These are phyloP conservation scores for Candida ficus DNA, from an alignment of 805 yeast species.

Conservation along the genomic window DNA sequence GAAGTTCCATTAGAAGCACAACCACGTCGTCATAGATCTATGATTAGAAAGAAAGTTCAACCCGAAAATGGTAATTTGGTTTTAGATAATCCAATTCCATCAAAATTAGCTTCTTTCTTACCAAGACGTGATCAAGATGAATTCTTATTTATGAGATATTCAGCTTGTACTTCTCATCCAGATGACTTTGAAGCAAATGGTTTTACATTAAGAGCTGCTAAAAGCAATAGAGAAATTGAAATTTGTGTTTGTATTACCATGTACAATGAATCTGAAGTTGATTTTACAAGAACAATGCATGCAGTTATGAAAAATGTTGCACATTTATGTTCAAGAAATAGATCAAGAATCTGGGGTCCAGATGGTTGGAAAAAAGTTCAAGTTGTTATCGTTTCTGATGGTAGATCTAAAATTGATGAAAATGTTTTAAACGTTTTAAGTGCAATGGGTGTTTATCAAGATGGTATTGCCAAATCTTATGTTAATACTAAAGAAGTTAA, in stretches of 20 bases:
- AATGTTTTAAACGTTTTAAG: conserved; percentile 85
- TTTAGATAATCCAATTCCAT: conserved; percentile 91
- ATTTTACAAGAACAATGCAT: conserved; percentile 90
- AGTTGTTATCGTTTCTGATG: conserved; percentile 88
- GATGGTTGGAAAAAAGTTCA: conserved; percentile 97
- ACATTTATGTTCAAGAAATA: conserved; percentile 74
- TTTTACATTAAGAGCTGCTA: conserved; percentile 80
- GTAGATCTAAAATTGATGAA: conserved; percentile 81
- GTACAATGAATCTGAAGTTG: conserved; percentile 92
- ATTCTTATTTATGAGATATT: conserved; percentile 92
- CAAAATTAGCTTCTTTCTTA: conserved; percentile 75
- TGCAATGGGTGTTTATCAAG: conserved; percentile 96
- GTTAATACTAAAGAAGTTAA: conserved; percentile 90
- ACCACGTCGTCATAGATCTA: conserved; percentile 64
- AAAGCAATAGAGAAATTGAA: conserved; percentile 87
- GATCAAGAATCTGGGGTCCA: conserved; percentile 89
- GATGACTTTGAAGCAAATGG: conserved; percentile 78
- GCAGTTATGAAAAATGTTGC: conserved; percentile 91
- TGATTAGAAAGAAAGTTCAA: conserved; percentile 66
- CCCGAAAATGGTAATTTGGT: conserved; percentile 80
- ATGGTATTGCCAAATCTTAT: conserved; percentile 90
- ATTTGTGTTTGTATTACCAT: conserved; percentile 88
- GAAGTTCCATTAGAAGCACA: conserved; percentile 28
- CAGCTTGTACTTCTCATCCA: conserved; percentile 94
- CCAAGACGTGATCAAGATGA: conserved; percentile 90